Percentiles rank a stretch among this genome's conserved stretches.
Evolutionary conservation across 768 basidiomycete genomes (phyloP).

Genomic region (Boletus sp.): DNA sequence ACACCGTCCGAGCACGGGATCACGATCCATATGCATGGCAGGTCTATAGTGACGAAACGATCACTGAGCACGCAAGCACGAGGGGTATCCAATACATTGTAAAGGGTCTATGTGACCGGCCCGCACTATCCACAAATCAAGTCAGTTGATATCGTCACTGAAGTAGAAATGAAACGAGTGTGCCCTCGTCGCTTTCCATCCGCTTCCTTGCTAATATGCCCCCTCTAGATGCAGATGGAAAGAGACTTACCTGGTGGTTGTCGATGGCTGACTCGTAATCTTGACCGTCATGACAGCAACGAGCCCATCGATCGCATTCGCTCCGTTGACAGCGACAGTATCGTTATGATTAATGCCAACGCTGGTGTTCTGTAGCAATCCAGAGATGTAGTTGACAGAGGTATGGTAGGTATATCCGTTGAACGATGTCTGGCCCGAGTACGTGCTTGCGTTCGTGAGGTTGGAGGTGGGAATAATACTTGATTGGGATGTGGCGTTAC

Average conservation of each 20-base stretch:
- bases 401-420: conserved; percentile 74
- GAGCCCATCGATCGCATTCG: conserved; percentile 76
- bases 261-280: conserved; percentile 45
- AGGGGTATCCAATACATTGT: conserved; percentile 13
- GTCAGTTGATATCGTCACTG: not conserved
- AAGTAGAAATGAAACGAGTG: not conserved
- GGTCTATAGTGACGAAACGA: conserved; percentile 15
- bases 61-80: conserved; percentile 7
- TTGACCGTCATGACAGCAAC: conserved; percentile 76
- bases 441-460: conserved; percentile 52
- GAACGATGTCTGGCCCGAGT: conserved; percentile 59
- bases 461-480: conserved; percentile 24
- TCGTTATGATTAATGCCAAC: conserved; percentile 66
- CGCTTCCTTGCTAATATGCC: not conserved
- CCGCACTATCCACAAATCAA: not conserved
- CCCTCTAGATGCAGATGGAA: not conserved
- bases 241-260: conserved; percentile 23
- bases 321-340: conserved; percentile 48
- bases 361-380: conserved; percentile 68
- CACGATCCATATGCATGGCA: not conserved
- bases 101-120: conserved; percentile 7
- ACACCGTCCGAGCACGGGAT: not conserved
- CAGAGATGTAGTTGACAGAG: conserved; percentile 63
- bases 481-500: conserved; percentile 65
- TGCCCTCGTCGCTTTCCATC: not conserved